Conservation (phyloP, 208 protist genomes). For the Herpetomonas tarakana region DNA sequence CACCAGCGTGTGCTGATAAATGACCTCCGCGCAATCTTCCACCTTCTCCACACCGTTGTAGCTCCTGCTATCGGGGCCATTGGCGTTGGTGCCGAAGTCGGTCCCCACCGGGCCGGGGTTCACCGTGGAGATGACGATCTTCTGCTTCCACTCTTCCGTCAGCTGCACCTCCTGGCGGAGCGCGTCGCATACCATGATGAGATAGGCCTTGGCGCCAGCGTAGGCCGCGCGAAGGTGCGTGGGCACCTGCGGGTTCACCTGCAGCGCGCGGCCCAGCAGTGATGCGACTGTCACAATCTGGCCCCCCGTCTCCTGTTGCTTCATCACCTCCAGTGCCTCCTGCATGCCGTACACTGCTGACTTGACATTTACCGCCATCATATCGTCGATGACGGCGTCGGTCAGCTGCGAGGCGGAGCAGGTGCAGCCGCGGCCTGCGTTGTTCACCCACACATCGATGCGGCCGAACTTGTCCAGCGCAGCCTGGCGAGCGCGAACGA, state of each 20-base stretch:
- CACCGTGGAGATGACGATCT: constrained; percentile 8
- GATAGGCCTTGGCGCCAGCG: constrained; percentile 9
- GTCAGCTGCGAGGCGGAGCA: neutral
- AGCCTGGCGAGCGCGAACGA: neutral
- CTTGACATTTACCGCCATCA: constrained; percentile 18
- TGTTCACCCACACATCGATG: constrained; percentile 18
- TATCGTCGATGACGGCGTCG: constrained; percentile 10
- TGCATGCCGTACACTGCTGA: constrained; percentile 11
- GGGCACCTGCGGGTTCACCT: constrained; percentile 5
- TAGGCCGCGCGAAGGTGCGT: constrained; percentile 10
- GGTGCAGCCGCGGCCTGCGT: constrained; percentile 12
- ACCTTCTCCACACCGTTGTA: constrained; percentile 2
- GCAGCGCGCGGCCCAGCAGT: constrained; percentile 10
- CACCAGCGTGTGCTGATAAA: constrained; percentile 12
- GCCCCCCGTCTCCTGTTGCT: constrained; percentile 1
- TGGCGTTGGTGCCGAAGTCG: constrained; percentile 10
- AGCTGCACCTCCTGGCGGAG: constrained; percentile 3
- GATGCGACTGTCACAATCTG: constrained; percentile 13
- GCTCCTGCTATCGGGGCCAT: neutral
- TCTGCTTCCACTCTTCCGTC: neutral
- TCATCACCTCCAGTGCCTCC: constrained; percentile 6
- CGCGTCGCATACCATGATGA: constrained; percentile 6
- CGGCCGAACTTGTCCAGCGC: constrained; percentile 13
- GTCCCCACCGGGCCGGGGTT: constrained; percentile 11
- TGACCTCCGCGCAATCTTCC: constrained; percentile 5